phyloP scores from a whole-genome alignment of 1,284 basidiomycete genomes.

The Ceratobasidium sp. region DNA sequence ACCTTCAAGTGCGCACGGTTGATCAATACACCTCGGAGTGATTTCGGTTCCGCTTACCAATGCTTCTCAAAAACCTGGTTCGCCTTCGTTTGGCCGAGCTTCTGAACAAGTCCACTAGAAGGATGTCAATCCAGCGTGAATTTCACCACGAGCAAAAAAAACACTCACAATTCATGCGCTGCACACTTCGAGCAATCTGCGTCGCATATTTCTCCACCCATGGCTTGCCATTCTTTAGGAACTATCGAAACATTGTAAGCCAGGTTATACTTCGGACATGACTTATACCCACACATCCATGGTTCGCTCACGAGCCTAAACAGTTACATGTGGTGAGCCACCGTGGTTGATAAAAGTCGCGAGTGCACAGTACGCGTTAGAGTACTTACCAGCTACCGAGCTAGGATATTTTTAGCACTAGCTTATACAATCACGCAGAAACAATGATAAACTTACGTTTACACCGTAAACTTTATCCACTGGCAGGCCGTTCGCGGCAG shows the following conservation, averaged over 20 bases:
- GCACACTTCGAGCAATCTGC: constrained; percentile 62
- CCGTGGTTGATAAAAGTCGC: background rate
- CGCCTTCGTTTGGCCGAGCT: constrained; percentile 62
- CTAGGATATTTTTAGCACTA: background rate
- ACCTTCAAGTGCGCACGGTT: constrained; percentile 50
- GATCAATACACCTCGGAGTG: background rate
- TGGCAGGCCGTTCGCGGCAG: constrained; percentile 19
- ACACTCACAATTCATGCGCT: constrained; percentile 62
- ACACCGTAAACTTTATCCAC: constrained; percentile 66
- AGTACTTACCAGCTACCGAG: constrained; percentile 50
- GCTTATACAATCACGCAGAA: background rate
- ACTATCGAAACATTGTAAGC: background rate
- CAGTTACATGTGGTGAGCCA: background rate
- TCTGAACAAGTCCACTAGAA: constrained; percentile 49
- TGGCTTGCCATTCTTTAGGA: constrained; percentile 66
- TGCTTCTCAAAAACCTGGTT: constrained; percentile 68
- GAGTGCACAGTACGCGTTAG: background rate
- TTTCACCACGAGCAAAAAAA: background rate
- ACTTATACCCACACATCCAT: constrained; percentile 61
- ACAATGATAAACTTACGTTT: constrained; percentile 49
- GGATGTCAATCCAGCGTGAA: background rate
- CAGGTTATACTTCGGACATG: constrained; percentile 42
- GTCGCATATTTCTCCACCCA: constrained; percentile 65
- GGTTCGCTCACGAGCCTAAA: constrained; percentile 65
- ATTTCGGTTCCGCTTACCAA: constrained; percentile 55